A percentile compares a stretch with the other conserved stretches of the same genome.
phyloP scores from a whole-genome alignment of 495 filamentous ascomycete species.

The Pseudoneurospora amorphoporcata region DNA sequence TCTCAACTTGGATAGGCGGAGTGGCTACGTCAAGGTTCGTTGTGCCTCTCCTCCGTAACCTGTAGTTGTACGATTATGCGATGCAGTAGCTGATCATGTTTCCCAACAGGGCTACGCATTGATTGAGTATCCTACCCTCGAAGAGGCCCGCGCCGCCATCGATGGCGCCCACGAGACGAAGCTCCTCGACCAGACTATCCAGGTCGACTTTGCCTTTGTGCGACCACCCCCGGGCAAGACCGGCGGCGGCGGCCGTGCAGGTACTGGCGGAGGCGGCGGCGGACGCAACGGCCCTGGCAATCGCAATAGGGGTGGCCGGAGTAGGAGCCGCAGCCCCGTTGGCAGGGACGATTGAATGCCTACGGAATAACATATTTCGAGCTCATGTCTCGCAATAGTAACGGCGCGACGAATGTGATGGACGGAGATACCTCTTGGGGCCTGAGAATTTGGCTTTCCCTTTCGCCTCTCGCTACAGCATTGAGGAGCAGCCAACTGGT shows the following conservation, averaged over 20 bases:
- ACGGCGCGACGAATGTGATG: neutral
- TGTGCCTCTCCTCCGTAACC: neutral
- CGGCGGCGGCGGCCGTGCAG: constrained; percentile 32
- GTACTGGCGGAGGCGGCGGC: constrained; percentile 39
- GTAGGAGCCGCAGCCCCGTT: constrained; percentile 33
- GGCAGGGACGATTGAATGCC: constrained; percentile 1
- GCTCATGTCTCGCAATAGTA: neutral
- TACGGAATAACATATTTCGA: neutral
- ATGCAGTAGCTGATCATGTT: neutral
- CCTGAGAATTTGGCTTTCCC: constrained; percentile 16
- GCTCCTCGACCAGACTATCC: constrained; percentile 83
- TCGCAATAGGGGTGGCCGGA: constrained; percentile 34
- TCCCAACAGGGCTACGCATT: constrained; percentile 70
- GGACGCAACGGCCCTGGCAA: constrained; percentile 20
- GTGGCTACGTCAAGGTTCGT: constrained; percentile 93
- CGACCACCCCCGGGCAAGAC: constrained; percentile 68
- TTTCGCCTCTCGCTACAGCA: neutral
- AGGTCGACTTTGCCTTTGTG: constrained; percentile 94
- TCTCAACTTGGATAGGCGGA: constrained; percentile 86
- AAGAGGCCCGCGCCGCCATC: constrained; percentile 78
- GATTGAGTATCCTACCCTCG: constrained; percentile 84
- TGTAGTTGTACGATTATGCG: neutral
- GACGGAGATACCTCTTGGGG: constrained; percentile 3
- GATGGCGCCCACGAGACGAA: constrained; percentile 72
- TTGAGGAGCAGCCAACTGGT: neutral